phyloP scores from a whole-genome alignment of 2,329 filamentous ascomycete species.

The Ceratocystis colombiana region DNA sequence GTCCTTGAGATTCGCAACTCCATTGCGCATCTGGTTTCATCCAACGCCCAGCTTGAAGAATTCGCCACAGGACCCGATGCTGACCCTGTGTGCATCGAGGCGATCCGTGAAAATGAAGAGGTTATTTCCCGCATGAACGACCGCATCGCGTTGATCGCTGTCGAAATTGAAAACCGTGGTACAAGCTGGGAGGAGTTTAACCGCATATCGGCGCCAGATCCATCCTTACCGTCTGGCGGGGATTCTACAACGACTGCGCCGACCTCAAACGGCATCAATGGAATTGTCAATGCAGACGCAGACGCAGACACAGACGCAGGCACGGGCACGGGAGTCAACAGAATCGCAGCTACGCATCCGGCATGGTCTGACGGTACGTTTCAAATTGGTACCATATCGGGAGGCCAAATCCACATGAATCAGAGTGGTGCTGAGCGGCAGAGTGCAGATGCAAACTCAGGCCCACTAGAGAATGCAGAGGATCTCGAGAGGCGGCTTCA shows the following conservation, averaged over 20 bases:
- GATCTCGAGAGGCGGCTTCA: constrained; percentile 48
- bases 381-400: constrained; percentile 47
- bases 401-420: constrained; percentile 42
- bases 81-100: constrained; percentile 63
- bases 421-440: background rate
- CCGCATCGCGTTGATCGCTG: constrained; percentile 52
- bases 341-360: constrained; percentile 30
- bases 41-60: constrained; percentile 61
- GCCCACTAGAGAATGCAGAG: constrained; percentile 37
- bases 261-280: background rate
- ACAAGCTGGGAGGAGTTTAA: constrained; percentile 49
- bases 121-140: constrained; percentile 60
- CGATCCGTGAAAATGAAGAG: constrained; percentile 59
- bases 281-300: constrained; percentile 3
- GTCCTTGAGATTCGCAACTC: constrained; percentile 65
- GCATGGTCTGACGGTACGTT: constrained; percentile 57
- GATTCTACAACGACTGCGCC: background rate
- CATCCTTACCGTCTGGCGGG: constrained; percentile 13
- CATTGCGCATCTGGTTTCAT: constrained; percentile 62
- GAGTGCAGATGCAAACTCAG: background rate
- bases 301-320: too few species aligned
- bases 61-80: constrained; percentile 45
- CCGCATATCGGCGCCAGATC: constrained; percentile 31
- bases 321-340: background rate
- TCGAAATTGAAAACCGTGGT: constrained; percentile 53